Evolutionary conservation across 73 alveolate species (phyloP).

Genomic region (Paramecium tetraurelia): DNA sequence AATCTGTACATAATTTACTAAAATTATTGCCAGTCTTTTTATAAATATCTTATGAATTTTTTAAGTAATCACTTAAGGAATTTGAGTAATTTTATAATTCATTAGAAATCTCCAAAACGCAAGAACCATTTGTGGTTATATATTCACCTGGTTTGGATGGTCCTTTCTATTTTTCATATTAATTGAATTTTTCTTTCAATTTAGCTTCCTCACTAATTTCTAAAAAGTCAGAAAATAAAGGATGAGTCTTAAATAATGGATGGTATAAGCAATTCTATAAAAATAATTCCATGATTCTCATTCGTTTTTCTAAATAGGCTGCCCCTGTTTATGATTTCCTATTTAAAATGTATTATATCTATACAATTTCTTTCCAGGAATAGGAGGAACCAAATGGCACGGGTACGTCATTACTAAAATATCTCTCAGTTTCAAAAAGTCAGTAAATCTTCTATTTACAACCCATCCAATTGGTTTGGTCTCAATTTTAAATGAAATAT

Average conservation of each 20-base stretch:
- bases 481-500: background rate
- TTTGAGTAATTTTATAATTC: background rate
- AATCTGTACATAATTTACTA: background rate
- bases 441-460: constrained; percentile 18
- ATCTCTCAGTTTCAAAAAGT: constrained; percentile 17
- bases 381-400: constrained; percentile 37
- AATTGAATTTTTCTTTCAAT: background rate
- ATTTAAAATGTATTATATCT: background rate
- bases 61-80: background rate
- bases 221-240: constrained; percentile 7
- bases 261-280: constrained; percentile 39
- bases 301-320: background rate
- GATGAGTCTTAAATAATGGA: constrained; percentile 48
- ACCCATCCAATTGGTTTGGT: constrained; percentile 45
- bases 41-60: constrained; percentile 3
- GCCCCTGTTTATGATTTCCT: constrained; percentile 14
- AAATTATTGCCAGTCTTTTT: background rate
- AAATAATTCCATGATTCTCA: constrained; percentile 35
- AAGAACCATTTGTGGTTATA: constrained; percentile 11
- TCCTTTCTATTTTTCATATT: background rate
- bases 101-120: background rate
- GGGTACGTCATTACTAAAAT: background rate
- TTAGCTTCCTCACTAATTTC: background rate
- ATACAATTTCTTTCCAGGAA: constrained; percentile 39
- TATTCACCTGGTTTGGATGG: constrained; percentile 46